A percentile compares a stretch with the other conserved stretches of the same genome.
These are phyloP conservation scores for Fusarium fracticaudum DNA, from an alignment of 2,329 filamentous ascomycete species.

Conservation along the genomic window DNA sequence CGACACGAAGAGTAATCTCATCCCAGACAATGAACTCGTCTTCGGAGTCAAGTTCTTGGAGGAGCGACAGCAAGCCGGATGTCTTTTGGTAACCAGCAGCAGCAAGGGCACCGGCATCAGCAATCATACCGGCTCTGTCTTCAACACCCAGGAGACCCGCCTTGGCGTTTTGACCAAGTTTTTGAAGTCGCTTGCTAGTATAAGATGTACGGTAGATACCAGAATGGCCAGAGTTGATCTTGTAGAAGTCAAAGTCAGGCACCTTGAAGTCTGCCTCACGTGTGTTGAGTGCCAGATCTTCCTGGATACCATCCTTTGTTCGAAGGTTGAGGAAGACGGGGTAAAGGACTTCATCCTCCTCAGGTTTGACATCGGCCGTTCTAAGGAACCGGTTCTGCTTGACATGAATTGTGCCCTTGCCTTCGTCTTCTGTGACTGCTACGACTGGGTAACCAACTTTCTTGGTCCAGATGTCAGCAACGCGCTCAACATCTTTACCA, in stretches of 20 bases:
- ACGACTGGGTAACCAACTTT: conserved; percentile 94
- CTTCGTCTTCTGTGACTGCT: conserved; percentile 74
- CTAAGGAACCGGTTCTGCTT: conserved; percentile 96
- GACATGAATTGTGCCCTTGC: conserved; percentile 78
- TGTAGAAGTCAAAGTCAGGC: conserved; percentile 87
- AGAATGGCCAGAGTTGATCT: conserved; percentile 94
- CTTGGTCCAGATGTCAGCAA: conserved; percentile 98
- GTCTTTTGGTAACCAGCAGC: conserved; percentile 94
- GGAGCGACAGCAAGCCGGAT: conserved; percentile 83
- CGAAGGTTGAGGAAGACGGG: conserved; percentile 89
- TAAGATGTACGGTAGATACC: conserved; percentile 93
- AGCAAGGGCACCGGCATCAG: conserved; percentile 89
- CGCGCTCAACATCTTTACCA: conserved; percentile 87
- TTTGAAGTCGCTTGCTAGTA: conserved; percentile 81
- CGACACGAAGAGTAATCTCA: conserved; percentile 83
- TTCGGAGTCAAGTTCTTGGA: conserved; percentile 86
- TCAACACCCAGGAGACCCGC: conserved; percentile 77
- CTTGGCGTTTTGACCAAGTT: conserved; percentile 88
- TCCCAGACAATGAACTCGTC: conserved; percentile 94
- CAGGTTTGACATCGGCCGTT: conserved; percentile 91
- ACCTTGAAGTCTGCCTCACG: conserved; percentile 83
- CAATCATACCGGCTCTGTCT: conserved; percentile 93
- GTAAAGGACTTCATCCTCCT: conserved; percentile 88
- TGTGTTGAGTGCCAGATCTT: conserved; percentile 67
- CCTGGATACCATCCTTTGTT: conserved; percentile 84